Evolutionary conservation across 2,329 filamentous ascomycete genomes (phyloP), one percentile per base, ranked within the genome.

Genomic region (Diplodia corticola): DNA sequence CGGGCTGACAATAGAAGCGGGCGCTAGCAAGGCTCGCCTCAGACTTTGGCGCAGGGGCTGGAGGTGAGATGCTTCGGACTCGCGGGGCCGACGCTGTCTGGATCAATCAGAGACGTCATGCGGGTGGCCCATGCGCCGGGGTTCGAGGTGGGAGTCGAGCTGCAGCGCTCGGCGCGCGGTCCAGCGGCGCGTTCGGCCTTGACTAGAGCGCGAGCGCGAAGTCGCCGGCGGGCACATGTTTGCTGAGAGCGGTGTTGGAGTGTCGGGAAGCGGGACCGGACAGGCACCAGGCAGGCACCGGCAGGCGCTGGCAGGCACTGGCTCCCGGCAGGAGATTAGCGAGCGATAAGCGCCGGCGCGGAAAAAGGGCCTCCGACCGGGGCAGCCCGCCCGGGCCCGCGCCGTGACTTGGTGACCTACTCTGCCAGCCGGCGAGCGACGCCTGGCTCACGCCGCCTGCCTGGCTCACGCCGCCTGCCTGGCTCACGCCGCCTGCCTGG

Each of bases 1-100:
- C 49, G 57, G 44, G 40, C n/a, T 20, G 30, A 35, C 44, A 61
- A 61, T 61, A 61, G 57, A 49, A 49, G 57, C 57, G 57, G 57
- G 4, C 20, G 57, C 57, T 61, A 61, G 57, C 20, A 37, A 22
- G 44, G 5, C 26, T 61, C n/a, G 57, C 44, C 57, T 61, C 57
- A 61, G 44, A 61, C 35, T 61, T 60, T 53, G 53, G 54, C 53
- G 64, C 46, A 49, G 44, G 22, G 44, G 26, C 28, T 51, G 22
- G 54, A 37, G 48, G 40, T 57, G 64, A 50, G 54, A 55, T 33
- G 44, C 54, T 44, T 65, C 64, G 64, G 64, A 65, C 64, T 26
- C 44, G 64, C 64, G 64, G 64, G 64, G 64, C 64, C 64, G 64
- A 65, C 50, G 64, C 44, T 15, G 53, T 9, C 20, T 60, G 15